Evolutionary conservation across 345 rosid species (phyloP).

Genomic region (Heritiera littoralis): DNA sequence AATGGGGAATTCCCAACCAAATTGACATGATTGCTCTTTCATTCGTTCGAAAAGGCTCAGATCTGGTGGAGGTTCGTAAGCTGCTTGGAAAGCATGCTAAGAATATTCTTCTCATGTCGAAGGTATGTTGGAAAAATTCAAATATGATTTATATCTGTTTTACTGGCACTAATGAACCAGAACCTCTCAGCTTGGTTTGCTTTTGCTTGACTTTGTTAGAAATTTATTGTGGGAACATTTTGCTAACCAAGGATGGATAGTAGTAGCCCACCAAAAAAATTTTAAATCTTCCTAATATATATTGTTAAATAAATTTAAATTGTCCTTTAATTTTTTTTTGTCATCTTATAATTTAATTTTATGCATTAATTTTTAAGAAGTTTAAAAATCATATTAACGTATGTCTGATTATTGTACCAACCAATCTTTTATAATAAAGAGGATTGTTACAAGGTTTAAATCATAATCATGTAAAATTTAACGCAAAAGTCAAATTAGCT

Average conservation of each 20-base stretch:
- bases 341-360: no score
- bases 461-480: no score
- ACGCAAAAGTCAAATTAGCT: no score
- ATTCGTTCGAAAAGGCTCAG: constrained; percentile 92
- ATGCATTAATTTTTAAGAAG: no score
- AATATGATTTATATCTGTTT: not conserved
- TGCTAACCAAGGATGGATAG: not conserved
- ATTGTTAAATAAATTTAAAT: no score
- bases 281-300: no score
- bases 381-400: no score
- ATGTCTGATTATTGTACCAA: no score
- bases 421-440: no score
- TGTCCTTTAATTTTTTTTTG: no score
- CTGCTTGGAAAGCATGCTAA: constrained; percentile 77
- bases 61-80: constrained; percentile 82
- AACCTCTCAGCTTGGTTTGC: not conserved
- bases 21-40: constrained; percentile 98
- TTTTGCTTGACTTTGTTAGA: not conserved
- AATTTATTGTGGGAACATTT: not conserved
- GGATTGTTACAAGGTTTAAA: no score
- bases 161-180: not conserved
- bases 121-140: constrained; percentile 50
- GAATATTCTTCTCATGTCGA: constrained; percentile 92
- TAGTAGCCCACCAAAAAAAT: no score
- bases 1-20: constrained; percentile 89